Conservation (phyloP, 2,329 filamentous ascomycete species). For the Blastomyces parvus region DNA sequence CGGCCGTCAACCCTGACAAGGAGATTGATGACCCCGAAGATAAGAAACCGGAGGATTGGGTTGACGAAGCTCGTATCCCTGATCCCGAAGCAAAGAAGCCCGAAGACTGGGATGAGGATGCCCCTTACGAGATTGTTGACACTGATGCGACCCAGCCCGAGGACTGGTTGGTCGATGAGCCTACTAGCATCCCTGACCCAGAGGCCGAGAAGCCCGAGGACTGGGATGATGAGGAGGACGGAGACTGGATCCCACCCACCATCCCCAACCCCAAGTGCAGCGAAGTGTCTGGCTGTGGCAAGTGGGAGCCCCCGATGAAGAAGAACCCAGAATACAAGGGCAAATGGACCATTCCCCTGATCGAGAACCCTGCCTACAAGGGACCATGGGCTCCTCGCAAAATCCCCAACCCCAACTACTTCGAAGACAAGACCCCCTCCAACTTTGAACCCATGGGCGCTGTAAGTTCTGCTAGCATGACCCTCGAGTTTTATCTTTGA, state of each 20-base stretch:
- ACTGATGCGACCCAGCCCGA: constrained; percentile 84
- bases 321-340: constrained; percentile 97
- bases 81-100: constrained; percentile 94
- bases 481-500: background rate
- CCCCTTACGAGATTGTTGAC: constrained; percentile 90
- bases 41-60: constrained; percentile 90
- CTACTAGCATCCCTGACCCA: constrained; percentile 73
- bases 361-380: constrained; percentile 98
- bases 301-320: constrained; percentile 84
- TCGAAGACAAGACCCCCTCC: constrained; percentile 90
- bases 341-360: constrained; percentile 87
- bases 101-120: constrained; percentile 98
- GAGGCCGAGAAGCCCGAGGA: constrained; percentile 97
- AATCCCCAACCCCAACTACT: constrained; percentile 94
- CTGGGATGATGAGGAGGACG: constrained; percentile 99
- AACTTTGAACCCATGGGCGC: constrained; percentile 98
- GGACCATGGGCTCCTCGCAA: constrained; percentile 87
- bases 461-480: constrained; percentile 48
- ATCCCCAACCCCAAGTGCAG: constrained; percentile 94
- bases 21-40: constrained; percentile 95
- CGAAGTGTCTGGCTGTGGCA: constrained; percentile 85
- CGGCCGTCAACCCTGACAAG: constrained; percentile 83
- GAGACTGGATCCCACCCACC: constrained; percentile 86
- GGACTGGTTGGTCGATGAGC: constrained; percentile 92
- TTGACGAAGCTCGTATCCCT: constrained; percentile 81